These are phyloP conservation scores for Globisporangium splendens DNA, from an alignment of 352 stramenopile genomes.

Conservation along the genomic window DNA sequence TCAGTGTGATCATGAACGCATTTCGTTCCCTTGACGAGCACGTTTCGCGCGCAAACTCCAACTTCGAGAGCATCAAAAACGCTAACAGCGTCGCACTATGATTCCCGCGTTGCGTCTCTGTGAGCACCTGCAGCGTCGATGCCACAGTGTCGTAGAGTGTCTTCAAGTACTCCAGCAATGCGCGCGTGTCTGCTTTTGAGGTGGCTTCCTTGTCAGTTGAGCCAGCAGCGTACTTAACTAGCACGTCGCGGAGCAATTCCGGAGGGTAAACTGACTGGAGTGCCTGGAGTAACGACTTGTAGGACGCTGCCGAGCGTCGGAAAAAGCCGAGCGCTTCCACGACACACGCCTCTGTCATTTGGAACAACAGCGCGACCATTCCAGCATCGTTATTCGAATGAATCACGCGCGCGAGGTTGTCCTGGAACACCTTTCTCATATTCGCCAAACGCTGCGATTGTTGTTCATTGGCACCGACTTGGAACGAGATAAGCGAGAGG, in stretches of 20 bases:
- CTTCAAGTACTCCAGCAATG: constrained; percentile 10
- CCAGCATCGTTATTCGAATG: neutral
- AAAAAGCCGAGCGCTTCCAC: constrained; percentile 31
- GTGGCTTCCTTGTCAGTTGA: neutral
- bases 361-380: constrained; percentile 9
- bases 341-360: constrained; percentile 17
- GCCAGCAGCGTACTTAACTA: constrained; percentile 7
- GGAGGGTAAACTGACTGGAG: constrained; percentile 26
- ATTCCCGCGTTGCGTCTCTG: neutral
- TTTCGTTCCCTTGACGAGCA: constrained; percentile 27
- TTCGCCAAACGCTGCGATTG: neutral
- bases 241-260: constrained; percentile 21
- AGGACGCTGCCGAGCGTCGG: constrained; percentile 15
- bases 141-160: constrained; percentile 8
- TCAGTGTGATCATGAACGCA: constrained; percentile 34
- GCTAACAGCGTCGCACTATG: constrained; percentile 10
- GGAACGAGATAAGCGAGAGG: constrained; percentile 23
- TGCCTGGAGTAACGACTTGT: constrained; percentile 21
- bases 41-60: constrained; percentile 54
- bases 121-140: constrained; percentile 2
- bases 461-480: neutral
- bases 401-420: neutral
- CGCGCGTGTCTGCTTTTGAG: neutral
- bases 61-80: constrained; percentile 24
- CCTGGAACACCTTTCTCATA: neutral